Evolutionary conservation across 2,329 filamentous ascomycete species (phyloP), one percentile per base, ranked within the genome.

Genomic region (Xylaria sp.): DNA sequence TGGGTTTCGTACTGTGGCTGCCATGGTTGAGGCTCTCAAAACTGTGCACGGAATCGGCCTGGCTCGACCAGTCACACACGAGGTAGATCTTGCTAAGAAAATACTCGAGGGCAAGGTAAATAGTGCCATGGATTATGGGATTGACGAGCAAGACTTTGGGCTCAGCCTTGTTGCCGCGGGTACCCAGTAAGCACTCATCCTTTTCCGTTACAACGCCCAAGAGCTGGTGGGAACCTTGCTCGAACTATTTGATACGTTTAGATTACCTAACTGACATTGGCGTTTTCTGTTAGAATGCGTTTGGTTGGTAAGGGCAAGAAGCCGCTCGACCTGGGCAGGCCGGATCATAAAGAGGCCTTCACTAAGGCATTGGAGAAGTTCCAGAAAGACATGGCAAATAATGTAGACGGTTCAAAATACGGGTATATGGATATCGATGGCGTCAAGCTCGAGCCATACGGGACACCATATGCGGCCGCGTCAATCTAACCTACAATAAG

Each of bases 41-140:
- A 82, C 83, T 0, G 85, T 91, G 3, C 84, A 91, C 71, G 88
- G 89, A 23, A 81, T 91, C 9, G 89, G 89, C 0, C 79, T 91
- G 23, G 90, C 68, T 1, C 72, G 81, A 2, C 81, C 82, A 0
- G 72, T 75, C 0, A 68, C 75, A 1, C 74, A 78, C 8, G 81
- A 83, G 68, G 77, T 77, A 1, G 73, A 76, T 12, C 66, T 82
- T 1, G 66, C 78, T 0, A 72, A 67, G 23, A 75, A 79, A 23
- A 73, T 81, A 5, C 66, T 81, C 1, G 75, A 79, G 0, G 83
- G 84, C 18, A 80, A 81, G 70, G 81, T 81, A 5, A 81, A 79
- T 16, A 83, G 83, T 0, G 85, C 85, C 0, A 83, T 90, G 61
- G 74, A 86, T 60, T 76, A 80, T 64, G 71, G 81, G 37, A 69